These are phyloP conservation scores for Globisporangium recalcitrans DNA, from an alignment of 352 stramenopile species.

Conservation along the genomic window DNA sequence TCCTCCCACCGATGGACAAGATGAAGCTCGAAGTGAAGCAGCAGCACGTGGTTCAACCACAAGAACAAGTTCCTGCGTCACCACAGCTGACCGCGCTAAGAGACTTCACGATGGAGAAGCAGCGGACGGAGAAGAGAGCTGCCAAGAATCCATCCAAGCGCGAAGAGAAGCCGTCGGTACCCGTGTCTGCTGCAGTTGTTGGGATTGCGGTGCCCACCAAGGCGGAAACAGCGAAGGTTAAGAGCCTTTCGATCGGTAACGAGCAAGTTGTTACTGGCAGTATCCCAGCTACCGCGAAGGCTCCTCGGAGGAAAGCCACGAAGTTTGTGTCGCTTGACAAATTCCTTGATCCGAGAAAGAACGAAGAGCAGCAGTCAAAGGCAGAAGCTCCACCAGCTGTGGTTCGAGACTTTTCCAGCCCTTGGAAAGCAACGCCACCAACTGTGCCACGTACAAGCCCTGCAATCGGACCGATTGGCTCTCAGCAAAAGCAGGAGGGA, in stretches of 20 bases:
- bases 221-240: too few relatives aligned
- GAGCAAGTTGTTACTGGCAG: background rate
- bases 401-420: constrained; percentile 14
- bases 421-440: constrained; percentile 13
- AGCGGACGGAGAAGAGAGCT: constrained; percentile 3
- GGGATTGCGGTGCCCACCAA: too few relatives aligned
- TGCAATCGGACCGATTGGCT: background rate
- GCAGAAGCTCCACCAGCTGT: background rate
- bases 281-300: constrained; percentile 1
- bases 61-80: background rate
- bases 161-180: background rate
- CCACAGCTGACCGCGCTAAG: constrained; percentile 8
- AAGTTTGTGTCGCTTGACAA: constrained; percentile 60
- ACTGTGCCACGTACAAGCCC: background rate
- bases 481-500: background rate
- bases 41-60: background rate
- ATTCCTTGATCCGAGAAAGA: constrained; percentile 30
- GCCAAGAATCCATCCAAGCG: constrained; percentile 4
- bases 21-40: constrained; percentile 16
- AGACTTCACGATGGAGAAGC: constrained; percentile 14
- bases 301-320: constrained; percentile 21
- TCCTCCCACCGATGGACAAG: constrained; percentile 31
- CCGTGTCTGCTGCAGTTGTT: background rate
- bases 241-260: background rate
- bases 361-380: constrained; percentile 15